phyloP scores from a whole-genome alignment of 306 rosid genomes.

The Chamaecrista fasciculata region DNA sequence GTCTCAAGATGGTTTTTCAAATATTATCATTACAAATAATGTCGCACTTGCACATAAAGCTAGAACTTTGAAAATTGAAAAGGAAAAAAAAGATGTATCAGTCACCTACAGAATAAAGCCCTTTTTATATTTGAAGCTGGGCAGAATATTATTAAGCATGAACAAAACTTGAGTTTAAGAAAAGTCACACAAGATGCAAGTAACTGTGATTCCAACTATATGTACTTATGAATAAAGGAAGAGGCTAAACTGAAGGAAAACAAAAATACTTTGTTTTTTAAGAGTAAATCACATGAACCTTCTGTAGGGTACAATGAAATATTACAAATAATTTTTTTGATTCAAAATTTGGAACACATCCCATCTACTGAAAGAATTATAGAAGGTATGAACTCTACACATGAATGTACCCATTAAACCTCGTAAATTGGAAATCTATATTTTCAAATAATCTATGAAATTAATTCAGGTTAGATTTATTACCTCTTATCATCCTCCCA shows the following conservation, averaged over 20 bases:
- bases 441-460: background rate
- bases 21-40: background rate
- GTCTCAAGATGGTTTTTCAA: background rate
- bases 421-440: background rate
- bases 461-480: background rate
- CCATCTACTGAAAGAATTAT: background rate
- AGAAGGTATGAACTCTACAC: background rate
- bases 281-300: background rate
- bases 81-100: background rate
- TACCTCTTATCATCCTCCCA: background rate
- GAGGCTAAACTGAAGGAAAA: background rate
- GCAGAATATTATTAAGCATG: constrained; percentile 21
- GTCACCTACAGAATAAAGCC: constrained; percentile 1
- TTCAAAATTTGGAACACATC: background rate
- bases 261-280: background rate
- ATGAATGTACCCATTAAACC: background rate
- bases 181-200: constrained; percentile 11
- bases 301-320: background rate
- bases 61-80: background rate
- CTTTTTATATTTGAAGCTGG: constrained; percentile 16
- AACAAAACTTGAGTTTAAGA: background rate
- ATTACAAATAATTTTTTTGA: background rate
- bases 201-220: constrained; percentile 13
- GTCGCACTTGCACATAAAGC: background rate
- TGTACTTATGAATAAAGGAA: background rate